phyloP scores from a whole-genome alignment of 2,329 filamentous ascomycete species.

The Monosporascus sp. region DNA sequence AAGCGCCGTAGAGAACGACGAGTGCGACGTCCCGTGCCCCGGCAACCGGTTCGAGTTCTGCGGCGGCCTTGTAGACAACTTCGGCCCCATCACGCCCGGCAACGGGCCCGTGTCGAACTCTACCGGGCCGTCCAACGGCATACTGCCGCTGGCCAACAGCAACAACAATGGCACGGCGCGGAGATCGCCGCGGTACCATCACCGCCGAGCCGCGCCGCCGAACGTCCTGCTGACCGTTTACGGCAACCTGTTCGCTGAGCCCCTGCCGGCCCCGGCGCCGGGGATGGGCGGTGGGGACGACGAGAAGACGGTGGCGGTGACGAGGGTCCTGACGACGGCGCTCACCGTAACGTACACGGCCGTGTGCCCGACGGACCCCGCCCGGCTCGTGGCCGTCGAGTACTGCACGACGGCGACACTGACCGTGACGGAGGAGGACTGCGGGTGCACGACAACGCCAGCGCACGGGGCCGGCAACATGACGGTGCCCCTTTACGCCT shows the following conservation, averaged over 20 bases:
- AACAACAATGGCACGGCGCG: constrained; percentile 5
- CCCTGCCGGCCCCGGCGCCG: constrained; percentile 28
- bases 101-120: constrained; percentile 1
- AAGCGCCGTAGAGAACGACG: constrained; percentile 26
- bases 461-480: background rate
- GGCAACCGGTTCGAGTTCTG: constrained; percentile 36
- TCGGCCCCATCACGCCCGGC: background rate
- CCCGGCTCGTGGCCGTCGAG: constrained; percentile 25
- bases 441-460: constrained; percentile 13
- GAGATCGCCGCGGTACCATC: constrained; percentile 8
- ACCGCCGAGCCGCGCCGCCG: constrained; percentile 22
- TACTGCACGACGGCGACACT: constrained; percentile 26
- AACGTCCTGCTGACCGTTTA: constrained; percentile 39
- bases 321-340: constrained; percentile 15
- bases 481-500: background rate
- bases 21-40: constrained; percentile 36
- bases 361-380: constrained; percentile 29
- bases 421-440: constrained; percentile 20
- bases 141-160: background rate
- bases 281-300: constrained; percentile 24
- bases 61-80: constrained; percentile 29
- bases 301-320: background rate
- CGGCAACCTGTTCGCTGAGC: constrained; percentile 28
- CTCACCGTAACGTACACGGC: constrained; percentile 29
- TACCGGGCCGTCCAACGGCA: background rate